Evolutionary conservation across 768 basidiomycete genomes (phyloP).

Genomic region (Suillus brevipes): DNA sequence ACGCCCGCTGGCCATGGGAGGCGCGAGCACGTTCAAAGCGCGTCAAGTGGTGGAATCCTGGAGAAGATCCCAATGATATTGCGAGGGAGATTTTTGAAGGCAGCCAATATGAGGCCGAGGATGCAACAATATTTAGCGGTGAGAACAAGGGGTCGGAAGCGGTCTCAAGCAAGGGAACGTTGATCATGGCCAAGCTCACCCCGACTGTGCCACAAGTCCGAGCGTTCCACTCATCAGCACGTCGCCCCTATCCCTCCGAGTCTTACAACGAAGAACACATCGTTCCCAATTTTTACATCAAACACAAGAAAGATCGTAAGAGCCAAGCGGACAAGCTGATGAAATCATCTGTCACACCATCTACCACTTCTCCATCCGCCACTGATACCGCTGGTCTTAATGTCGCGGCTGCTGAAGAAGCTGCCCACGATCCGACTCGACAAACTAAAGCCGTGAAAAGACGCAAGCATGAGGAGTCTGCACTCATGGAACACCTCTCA

Average conservation of each 20-base stretch:
- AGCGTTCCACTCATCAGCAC: slow-evolving; percentile 25
- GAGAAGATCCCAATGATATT: slow-evolving; percentile 23
- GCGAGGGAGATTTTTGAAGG: slow-evolving; percentile 13
- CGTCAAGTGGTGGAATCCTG: slow-evolving; percentile 32
- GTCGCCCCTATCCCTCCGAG: slow-evolving; percentile 17
- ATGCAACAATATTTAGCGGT: neutral
- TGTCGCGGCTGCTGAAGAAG: slow-evolving; percentile 2
- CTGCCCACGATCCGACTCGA: slow-evolving; percentile 8
- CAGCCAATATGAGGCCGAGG: neutral
- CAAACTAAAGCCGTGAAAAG: slow-evolving; percentile 2
- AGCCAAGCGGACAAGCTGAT: neutral
- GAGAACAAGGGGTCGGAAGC: neutral
- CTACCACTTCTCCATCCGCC: neutral
- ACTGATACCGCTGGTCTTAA: slow-evolving; percentile 15
- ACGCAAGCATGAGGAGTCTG: slow-evolving; percentile 12
- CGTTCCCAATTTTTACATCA: slow-evolving; percentile 30
- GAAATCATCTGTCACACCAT: slow-evolving; percentile 6
- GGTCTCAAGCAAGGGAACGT: neutral
- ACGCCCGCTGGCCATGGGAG: slow-evolving; percentile 40
- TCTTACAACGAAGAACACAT: slow-evolving; percentile 27
- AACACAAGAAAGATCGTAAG: slow-evolving; percentile 24
- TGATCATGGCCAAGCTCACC: neutral
- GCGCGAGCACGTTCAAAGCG: slow-evolving; percentile 13
- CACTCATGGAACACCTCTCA: slow-evolving; percentile 26
- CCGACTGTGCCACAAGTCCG: slow-evolving; percentile 18